Conservation (phyloP, 2,329 filamentous ascomycete genomes). For the Paecilomyces formosus region DNA sequence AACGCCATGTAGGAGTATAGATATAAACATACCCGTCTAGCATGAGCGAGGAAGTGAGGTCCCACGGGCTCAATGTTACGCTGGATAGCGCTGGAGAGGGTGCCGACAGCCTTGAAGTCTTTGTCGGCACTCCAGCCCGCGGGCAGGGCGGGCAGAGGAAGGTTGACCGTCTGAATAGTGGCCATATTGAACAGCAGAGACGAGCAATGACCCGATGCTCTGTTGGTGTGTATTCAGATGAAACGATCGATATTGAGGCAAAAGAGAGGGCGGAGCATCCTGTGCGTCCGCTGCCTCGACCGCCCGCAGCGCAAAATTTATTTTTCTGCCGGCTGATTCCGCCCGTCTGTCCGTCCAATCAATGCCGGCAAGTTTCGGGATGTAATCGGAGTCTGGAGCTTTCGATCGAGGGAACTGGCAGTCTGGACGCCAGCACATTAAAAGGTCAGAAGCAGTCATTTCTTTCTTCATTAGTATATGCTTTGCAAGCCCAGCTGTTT, state of each 20-base stretch:
- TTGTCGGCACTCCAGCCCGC: slow-evolving; percentile 76
- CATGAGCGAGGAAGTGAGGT: slow-evolving; percentile 95
- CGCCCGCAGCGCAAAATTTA: slow-evolving; percentile 12
- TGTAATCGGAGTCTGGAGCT: neutral
- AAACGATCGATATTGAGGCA: neutral
- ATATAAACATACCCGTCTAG: slow-evolving; percentile 62
- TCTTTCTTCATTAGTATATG: neutral
- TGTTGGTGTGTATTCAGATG: neutral
- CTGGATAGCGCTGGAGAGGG: slow-evolving; percentile 68
- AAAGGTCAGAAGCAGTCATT: neutral
- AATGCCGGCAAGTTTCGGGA: slow-evolving; percentile 16
- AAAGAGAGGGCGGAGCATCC: neutral
- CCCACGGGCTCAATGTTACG: slow-evolving; percentile 93
- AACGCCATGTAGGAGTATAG: neutral
- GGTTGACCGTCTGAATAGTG: slow-evolving; percentile 2
- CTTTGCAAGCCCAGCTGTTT: neutral
- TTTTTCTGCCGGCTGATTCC: slow-evolving; percentile 27
- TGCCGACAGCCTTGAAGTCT: slow-evolving; percentile 79
- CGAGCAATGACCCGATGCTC: neutral
- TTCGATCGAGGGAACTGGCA: neutral
- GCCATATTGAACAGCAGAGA: slow-evolving; percentile 4
- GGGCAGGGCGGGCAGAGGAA: slow-evolving; percentile 65
- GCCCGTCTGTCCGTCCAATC: slow-evolving; percentile 18
- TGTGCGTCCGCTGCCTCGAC: neutral
- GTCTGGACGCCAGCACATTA: neutral